Evolutionary conservation across 176 grass and related monocot genomes (phyloP), one percentile per base, ranked within the genome.

Genomic region (Neostapfia colusana): DNA sequence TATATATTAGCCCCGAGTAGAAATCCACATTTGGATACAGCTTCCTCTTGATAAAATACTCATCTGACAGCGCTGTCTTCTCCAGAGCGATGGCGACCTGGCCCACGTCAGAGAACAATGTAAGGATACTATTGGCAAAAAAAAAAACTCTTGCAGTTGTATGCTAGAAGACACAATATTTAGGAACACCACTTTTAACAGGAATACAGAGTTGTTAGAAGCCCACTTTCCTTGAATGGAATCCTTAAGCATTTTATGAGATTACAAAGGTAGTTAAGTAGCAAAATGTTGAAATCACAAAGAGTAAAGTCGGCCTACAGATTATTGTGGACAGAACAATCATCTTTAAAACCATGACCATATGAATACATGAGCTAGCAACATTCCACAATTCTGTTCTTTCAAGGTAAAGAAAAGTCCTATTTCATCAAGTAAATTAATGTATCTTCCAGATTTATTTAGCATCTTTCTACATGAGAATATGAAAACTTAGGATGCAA

Each of bases 11-110:
- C 61, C 95, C 91, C 42, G 95, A 99, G 77, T 99, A 99, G 81
- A 99, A 99, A 62, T 99, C 95, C 54, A 99, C 95, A 90, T 95
- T 99, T 24, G 95, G 95, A 88, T 99, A 95, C 9, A 99, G 80
- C 87, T 92, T 99, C 85, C 95, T 92, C 85, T 95, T 95, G 48
- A 99, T 67, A 75, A 99, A 99, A 79, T 99, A 95, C 20, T 92
- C 87, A 14, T 99, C 95, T 70, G 95, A 99, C 44, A 99, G 54
- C 65, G 95, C 91, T 85, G 95, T 89, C 81, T 99, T 99, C 80
- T 99, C 91, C 70, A 99, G 57, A 61, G 95, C 91, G 86, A 99
- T 86, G 53, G 91, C 91, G 0, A 99, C 95, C 95, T 99, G 77
- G 35, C 18, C 85, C 61, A 12, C n/a, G n/a, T n/a, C n/a, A n/a